Percentiles rank a stretch among this genome's conserved stretches.
Evolutionary conservation across 371 early-diverging fungal genomes (phyloP).

Genomic region (Mucor irregularis): DNA sequence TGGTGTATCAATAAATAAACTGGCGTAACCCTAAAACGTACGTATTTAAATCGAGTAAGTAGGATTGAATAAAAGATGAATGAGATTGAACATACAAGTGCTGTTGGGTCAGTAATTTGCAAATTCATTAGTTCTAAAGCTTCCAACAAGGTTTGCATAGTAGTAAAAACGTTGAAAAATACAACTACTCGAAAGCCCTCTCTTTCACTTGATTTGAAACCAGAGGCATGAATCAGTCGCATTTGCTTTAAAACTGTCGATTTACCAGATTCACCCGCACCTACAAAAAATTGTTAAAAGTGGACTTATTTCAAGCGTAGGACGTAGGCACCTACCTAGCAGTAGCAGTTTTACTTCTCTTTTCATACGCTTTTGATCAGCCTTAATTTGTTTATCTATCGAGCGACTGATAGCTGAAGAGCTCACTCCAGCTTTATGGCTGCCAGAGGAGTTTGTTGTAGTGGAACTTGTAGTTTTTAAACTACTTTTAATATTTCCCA

Average conservation of each 20-base stretch:
- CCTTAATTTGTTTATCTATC: constrained; percentile 80
- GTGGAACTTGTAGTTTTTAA: not conserved
- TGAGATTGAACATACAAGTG: constrained; percentile 40
- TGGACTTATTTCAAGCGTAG: no score
- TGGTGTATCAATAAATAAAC: constrained; percentile 35
- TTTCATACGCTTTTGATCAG: constrained; percentile 68
- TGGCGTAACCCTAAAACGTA: constrained; percentile 25
- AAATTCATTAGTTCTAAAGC: constrained; percentile 72
- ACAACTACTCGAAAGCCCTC: constrained; percentile 86
- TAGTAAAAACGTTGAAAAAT: constrained; percentile 81
- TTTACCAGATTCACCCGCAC: constrained; percentile 97
- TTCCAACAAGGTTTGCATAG: constrained; percentile 85
- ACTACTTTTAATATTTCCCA: constrained; percentile 25
- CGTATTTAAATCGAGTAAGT: not conserved
- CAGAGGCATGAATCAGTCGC: constrained; percentile 91
- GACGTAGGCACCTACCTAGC: constrained; percentile 71
- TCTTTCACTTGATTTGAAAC: constrained; percentile 82
- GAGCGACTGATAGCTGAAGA: constrained; percentile 56
- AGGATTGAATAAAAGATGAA: constrained; percentile 5
- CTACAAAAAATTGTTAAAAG: no score
- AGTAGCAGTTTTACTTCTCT: constrained; percentile 90
- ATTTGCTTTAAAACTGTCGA: constrained; percentile 96
- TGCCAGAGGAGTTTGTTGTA: no score
- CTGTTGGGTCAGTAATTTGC: constrained; percentile 58
- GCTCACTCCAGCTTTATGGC: no score